Conservation (phyloP, 2,329 filamentous ascomycete species). For the Apiospora sp. region DNA sequence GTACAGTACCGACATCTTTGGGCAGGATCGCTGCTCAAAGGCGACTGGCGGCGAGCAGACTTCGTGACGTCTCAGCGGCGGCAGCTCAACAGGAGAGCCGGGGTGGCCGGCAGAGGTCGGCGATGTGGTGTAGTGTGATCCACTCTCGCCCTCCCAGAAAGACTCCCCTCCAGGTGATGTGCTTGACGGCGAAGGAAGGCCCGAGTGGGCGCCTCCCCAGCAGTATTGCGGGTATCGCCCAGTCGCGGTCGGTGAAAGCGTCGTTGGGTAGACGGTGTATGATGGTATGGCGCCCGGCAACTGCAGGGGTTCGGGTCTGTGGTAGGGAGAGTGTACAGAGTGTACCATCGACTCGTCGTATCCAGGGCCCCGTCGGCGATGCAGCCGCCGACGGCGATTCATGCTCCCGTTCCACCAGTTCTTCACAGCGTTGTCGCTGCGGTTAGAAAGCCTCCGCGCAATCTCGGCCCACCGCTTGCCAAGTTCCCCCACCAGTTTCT, state of each 20-base stretch:
- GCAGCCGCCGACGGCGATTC: constrained; percentile 74
- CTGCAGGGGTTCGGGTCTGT: constrained; percentile 28
- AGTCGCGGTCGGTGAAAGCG: constrained; percentile 30
- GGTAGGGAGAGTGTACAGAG: constrained; percentile 19
- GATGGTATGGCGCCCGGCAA: constrained; percentile 33
- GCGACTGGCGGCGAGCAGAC: constrained; percentile 25
- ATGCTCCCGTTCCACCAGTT: constrained; percentile 98
- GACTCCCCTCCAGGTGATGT: constrained; percentile 58
- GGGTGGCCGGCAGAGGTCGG: constrained; percentile 51
- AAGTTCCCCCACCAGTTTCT: constrained; percentile 77
- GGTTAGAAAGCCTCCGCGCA: constrained; percentile 78
- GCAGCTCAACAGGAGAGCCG: constrained; percentile 52
- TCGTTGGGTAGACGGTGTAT: constrained; percentile 34
- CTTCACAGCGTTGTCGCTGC: constrained; percentile 95
- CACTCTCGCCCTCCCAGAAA: constrained; percentile 64
- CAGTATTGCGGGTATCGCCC: constrained; percentile 31
- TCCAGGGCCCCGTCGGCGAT: constrained; percentile 47
- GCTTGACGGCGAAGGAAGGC: constrained; percentile 41
- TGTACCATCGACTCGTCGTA: constrained; percentile 41
- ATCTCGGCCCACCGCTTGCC: constrained; percentile 96
- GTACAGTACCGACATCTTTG: not conserved
- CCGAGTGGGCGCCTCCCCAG: constrained; percentile 30
- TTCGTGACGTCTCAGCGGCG: constrained; percentile 39
- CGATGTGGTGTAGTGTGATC: constrained; percentile 69
- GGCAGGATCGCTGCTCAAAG: not conserved